These are phyloP conservation scores for Kappamyces sp. DNA, from an alignment of 192 early-diverging fungal species.

Conservation along the genomic window DNA sequence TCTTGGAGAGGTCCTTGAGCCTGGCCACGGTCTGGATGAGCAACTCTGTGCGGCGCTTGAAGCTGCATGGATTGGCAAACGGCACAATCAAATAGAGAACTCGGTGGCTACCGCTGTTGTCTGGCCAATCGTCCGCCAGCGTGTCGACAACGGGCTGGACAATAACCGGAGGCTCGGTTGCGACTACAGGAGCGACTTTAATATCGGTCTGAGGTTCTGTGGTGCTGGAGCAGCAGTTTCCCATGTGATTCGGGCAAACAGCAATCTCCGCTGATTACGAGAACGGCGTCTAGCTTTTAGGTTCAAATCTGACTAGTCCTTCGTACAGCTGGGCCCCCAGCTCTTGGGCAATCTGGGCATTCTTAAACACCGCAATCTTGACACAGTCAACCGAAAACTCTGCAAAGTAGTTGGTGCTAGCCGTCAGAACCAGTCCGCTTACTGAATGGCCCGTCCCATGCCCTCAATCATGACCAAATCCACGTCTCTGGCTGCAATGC, in stretches of 20 bases:
- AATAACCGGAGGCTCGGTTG: no score
- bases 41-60: no score
- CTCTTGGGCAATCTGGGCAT: constrained; percentile 60
- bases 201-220: no score
- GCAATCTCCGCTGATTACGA: not conserved
- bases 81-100: no score
- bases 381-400: constrained; percentile 64
- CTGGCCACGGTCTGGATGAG: no score
- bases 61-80: no score
- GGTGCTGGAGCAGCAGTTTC: no score
- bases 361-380: constrained; percentile 79
- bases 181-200: no score
- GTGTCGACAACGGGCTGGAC: no score
- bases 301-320: constrained; percentile 47
- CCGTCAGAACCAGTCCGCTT: not conserved
- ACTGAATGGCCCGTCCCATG: constrained; percentile 74
- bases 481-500: constrained; percentile 36
- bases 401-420: constrained; percentile 62
- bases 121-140: no score
- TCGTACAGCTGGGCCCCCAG: constrained; percentile 69
- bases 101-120: no score
- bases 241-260: not conserved
- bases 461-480: constrained; percentile 77
- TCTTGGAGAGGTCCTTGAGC: no score
- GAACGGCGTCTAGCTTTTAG: not conserved